A percentile compares a stretch with the other conserved stretches of the same genome.
phyloP scores from a whole-genome alignment of 768 basidiomycete genomes.

The Zangia roseola region DNA sequence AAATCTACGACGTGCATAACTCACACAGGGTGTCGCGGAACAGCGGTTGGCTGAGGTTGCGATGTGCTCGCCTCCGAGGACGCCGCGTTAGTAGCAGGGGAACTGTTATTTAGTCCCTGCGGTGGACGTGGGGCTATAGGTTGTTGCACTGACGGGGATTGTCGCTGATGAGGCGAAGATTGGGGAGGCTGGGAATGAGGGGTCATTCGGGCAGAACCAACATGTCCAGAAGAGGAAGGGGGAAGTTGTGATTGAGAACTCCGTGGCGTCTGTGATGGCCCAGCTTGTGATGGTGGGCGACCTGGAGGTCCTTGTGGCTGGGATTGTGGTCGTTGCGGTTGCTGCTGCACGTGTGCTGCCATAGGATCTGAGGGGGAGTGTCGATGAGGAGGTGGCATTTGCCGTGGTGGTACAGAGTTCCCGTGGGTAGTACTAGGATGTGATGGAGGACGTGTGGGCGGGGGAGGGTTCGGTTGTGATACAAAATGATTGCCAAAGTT shows the following conservation, averaged over 20 bases:
- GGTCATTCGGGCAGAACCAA: slow-evolving; percentile 32
- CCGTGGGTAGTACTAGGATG: slow-evolving; percentile 35
- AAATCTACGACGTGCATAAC: slow-evolving; percentile 8
- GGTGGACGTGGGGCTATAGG: slow-evolving; percentile 39
- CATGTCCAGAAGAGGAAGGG: slow-evolving; percentile 26
- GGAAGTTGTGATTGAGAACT: slow-evolving; percentile 35
- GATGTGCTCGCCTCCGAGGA: slow-evolving; percentile 32
- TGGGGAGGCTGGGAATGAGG: slow-evolving; percentile 35
- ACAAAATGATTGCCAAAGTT: slow-evolving; percentile 35
- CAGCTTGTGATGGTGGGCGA: slow-evolving; percentile 50
- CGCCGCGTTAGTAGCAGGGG: slow-evolving; percentile 23
- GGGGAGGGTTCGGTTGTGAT: slow-evolving; percentile 38
- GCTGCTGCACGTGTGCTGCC: slow-evolving; percentile 35
- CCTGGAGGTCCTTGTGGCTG: slow-evolving; percentile 53
- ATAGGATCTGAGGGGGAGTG: slow-evolving; percentile 50
- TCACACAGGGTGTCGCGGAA: slow-evolving; percentile 33
- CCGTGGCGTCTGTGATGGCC: slow-evolving; percentile 49
- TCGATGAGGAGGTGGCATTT: slow-evolving; percentile 38
- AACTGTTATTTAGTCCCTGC: slow-evolving; percentile 23
- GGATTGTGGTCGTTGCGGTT: slow-evolving; percentile 56
- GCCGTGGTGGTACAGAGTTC: slow-evolving; percentile 32
- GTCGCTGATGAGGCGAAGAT: slow-evolving; percentile 34
- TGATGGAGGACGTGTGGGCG: slow-evolving; percentile 44
- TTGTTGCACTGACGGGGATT: slow-evolving; percentile 35
- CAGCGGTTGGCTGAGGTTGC: slow-evolving; percentile 31